Base-by-base conservation (phyloP, 768 basidiomycete species). In the Phylloporus sp. region DNA sequence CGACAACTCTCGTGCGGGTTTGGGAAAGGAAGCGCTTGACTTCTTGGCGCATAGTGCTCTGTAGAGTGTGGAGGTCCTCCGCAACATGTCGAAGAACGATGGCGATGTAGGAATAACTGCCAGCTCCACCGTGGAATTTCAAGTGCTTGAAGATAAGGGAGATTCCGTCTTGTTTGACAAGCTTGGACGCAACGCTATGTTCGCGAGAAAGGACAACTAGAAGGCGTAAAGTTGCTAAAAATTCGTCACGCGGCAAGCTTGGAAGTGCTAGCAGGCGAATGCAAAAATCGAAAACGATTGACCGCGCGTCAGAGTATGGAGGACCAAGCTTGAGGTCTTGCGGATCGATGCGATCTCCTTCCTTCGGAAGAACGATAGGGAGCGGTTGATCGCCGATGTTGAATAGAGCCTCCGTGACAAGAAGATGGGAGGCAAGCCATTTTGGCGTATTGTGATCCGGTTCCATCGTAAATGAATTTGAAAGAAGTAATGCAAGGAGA, bases 71-170 rank as follows among this genome's bases (percentile, higher is more conserved):
- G 2, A 76, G 61, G 56, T 94, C 91, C 70, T 99, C 97, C 44
- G 95, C 81, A 47, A 91, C 71, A 64, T 99, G 97, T 7, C 97
- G 86, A n/a, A 97, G 74, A 54, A 97, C 88, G 61, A 87, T 88
- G 36, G 85, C 84, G 48, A 93, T 80, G 66, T 93, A 91, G 0
- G 88, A 84, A 41, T 91, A 91, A 56, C 85, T 86, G 18, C 87
- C 85, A 26, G 75, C 68, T 15, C 84, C 77, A 0, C 82, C 73
- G 5, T 76, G 72, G 16, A 74, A 70, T 57, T 81, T 80, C 58
- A 94, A 74, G 27, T 85, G 80, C 48, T 78, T 75, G 70, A 95
- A 84, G 18, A 97, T 73, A 18, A 76, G 65, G 0, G 68, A 53
- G 13, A 93, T 69, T 1, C 88, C 92, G 45, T 82, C 80, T 12